phyloP scores from a whole-genome alignment of 805 yeast species.

The Wickerhamiella qilinensis region DNA sequence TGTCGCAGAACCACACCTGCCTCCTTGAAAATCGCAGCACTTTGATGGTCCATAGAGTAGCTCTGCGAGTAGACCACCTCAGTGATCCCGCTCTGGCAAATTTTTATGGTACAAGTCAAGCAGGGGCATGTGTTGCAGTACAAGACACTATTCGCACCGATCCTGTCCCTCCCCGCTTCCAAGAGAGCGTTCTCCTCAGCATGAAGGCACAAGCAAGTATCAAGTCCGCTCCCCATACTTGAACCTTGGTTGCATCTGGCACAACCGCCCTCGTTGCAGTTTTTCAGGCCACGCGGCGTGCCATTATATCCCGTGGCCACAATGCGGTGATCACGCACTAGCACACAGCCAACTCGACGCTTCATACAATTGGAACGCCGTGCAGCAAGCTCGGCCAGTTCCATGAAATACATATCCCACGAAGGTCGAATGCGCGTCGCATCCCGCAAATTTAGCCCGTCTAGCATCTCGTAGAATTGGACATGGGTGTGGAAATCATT shows the following conservation, averaged over 20 bases:
- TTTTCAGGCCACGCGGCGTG: slow-evolving; percentile 73
- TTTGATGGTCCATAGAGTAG: slow-evolving; percentile 78
- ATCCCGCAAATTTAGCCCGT: slow-evolving; percentile 32
- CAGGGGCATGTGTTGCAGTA: slow-evolving; percentile 97
- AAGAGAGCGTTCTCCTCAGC: slow-evolving; percentile 94
- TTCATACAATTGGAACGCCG: slow-evolving; percentile 92
- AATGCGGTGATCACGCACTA: slow-evolving; percentile 71
- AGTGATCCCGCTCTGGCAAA: slow-evolving; percentile 77
- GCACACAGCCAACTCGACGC: slow-evolving; percentile 90
- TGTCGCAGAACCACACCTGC: slow-evolving; percentile 65
- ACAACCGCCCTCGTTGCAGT: slow-evolving; percentile 96
- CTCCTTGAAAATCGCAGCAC: slow-evolving; percentile 51
- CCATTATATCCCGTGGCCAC: slow-evolving; percentile 97
- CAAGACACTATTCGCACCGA: slow-evolving; percentile 39
- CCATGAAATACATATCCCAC: slow-evolving; percentile 96
- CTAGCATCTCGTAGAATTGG: slow-evolving; percentile 26
- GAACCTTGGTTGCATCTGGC: slow-evolving; percentile 52
- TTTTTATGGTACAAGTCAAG: slow-evolving; percentile 85
- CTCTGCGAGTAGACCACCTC: slow-evolving; percentile 90
- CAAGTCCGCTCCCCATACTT: slow-evolving; percentile 51
- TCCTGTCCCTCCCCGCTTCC: slow-evolving; percentile 84
- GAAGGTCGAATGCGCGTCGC: slow-evolving; percentile 60
- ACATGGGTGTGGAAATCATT: slow-evolving; percentile 29
- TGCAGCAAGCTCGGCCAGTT: slow-evolving; percentile 84
- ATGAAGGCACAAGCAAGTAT: slow-evolving; percentile 84